Evolutionary conservation across 73 alveolate genomes (phyloP).

Genomic region (Paramecium octaurelia): DNA sequence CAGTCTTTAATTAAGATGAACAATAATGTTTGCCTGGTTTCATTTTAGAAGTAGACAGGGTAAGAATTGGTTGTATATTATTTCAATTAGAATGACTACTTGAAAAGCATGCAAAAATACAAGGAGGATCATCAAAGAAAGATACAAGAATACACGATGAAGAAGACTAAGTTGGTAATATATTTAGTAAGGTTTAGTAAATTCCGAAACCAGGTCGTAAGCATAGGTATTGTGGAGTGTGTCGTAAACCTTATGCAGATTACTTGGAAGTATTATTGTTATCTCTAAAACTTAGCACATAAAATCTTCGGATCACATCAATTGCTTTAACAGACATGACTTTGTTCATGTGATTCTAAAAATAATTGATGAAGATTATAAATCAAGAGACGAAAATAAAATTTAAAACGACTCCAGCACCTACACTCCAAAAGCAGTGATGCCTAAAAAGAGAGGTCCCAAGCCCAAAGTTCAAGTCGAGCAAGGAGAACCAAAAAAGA

Average conservation of each 20-base stretch:
- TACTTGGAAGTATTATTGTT: not conserved
- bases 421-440: not conserved
- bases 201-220: slow-evolving; percentile 45
- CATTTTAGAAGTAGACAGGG: slow-evolving; percentile 15
- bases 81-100: slow-evolving; percentile 28
- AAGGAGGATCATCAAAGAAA: slow-evolving; percentile 44
- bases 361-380: slow-evolving; percentile 12
- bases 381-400: slow-evolving; percentile 1
- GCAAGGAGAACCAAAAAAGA: not conserved
- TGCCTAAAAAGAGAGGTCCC: slow-evolving; percentile 24
- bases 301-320: slow-evolving; percentile 21
- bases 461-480: not conserved
- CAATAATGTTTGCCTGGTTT: slow-evolving; percentile 33
- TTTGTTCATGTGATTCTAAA: slow-evolving; percentile 3
- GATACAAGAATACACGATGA: slow-evolving; percentile 29
- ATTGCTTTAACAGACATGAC: not conserved
- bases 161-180: not conserved
- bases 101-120: slow-evolving; percentile 8
- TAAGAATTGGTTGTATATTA: not conserved
- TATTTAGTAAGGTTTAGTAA: not conserved
- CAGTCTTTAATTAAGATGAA: slow-evolving; percentile 33
- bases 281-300: not conserved
- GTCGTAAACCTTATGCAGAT: slow-evolving; percentile 42
- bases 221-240: slow-evolving; percentile 48
- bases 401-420: slow-evolving; percentile 15